Evolutionary conservation across 139 green algal species (phyloP), one percentile per base, ranked within the genome.

Genomic region (Chlorella sorokiniana): DNA sequence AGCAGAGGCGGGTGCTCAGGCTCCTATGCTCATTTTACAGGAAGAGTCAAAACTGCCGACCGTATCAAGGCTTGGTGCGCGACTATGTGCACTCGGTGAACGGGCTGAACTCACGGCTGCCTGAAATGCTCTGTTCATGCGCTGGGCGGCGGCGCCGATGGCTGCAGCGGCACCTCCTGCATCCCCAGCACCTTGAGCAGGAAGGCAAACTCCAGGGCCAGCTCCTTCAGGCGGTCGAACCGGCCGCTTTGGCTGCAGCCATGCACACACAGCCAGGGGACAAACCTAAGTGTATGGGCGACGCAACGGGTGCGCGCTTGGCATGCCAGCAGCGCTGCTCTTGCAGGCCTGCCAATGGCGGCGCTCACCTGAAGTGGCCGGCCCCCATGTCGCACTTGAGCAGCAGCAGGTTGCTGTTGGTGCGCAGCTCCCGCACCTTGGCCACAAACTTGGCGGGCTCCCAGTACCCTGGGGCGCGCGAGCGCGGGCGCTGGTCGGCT

Each of bases 381-480:
- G 87, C 87, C 27, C 87, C 89, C 77, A 89, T 81, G 38, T 92
- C 87, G 48, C 82, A 87, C 85, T 96, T 97, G 75, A 96, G 83
- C 70, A 95, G 77, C 74, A 86, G 69, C 48, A 88, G 63, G 65
- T 78, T 82, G 27, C 5, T 54, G 48, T 74, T 37, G 23, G 67
- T 71, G 23, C 63, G 71, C 14, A 72, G 18, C 41, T 41, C 18
- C 3, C 95, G 87, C 84, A 98, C 76, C 81, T 92, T 93, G 29
- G 93, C 92, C 48, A 97, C 93, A 62, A 89, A 95, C 87, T 98
- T 99, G 76, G 92, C 92, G 0, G 89, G 89, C 79, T 93, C 87
- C 83, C 86, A 93, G 79, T 93, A 93, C 20, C 74, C 78, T 77
- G 78, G 18, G 22, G 29, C 25, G 16, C 8, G 16, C 4, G 44